Percentiles rank a stretch among this genome's conserved stretches.
These are phyloP conservation scores for Scedosporium apiospermum DNA, from an alignment of 2,329 filamentous ascomycete genomes.

Conservation along the genomic window DNA sequence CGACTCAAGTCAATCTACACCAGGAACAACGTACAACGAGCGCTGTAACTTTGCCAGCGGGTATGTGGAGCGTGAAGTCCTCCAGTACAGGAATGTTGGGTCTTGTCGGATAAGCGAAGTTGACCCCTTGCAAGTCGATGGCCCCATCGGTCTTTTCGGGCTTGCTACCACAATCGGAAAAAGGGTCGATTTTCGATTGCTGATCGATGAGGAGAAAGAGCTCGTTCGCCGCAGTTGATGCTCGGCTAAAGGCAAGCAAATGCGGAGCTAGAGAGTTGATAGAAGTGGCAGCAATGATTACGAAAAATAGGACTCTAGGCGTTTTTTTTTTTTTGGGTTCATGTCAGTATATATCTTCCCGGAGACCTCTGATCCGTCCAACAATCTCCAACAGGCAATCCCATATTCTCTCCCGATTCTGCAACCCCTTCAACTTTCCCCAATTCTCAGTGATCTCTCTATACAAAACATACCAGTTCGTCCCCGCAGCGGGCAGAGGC, in stretches of 20 bases:
- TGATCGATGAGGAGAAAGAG: constrained; percentile 39
- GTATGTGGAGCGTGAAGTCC: constrained; percentile 30
- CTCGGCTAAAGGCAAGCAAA: constrained; percentile 33
- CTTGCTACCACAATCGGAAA: constrained; percentile 25
- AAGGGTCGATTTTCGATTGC: constrained; percentile 30
- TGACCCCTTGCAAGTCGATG: constrained; percentile 38
- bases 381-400: no score
- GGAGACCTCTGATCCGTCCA: no score
- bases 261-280: constrained; percentile 37
- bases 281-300: constrained; percentile 34
- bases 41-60: constrained; percentile 38
- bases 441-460: no score
- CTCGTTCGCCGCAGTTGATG: constrained; percentile 34
- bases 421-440: no score
- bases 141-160: constrained; percentile 21
- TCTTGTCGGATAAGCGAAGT: constrained; percentile 48
- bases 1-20: neutral
- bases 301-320: constrained; percentile 33
- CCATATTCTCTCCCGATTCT: no score
- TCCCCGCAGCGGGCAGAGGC: no score
- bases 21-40: constrained; percentile 40
- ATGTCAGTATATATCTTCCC: no score
- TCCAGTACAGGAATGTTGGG: constrained; percentile 36
- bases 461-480: no score
- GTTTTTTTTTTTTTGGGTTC: no score